Percentiles rank a stretch among this genome's conserved stretches.
phyloP scores from a whole-genome alignment of 1,139 yeast species.

The Scheffersomyces lignicola region DNA sequence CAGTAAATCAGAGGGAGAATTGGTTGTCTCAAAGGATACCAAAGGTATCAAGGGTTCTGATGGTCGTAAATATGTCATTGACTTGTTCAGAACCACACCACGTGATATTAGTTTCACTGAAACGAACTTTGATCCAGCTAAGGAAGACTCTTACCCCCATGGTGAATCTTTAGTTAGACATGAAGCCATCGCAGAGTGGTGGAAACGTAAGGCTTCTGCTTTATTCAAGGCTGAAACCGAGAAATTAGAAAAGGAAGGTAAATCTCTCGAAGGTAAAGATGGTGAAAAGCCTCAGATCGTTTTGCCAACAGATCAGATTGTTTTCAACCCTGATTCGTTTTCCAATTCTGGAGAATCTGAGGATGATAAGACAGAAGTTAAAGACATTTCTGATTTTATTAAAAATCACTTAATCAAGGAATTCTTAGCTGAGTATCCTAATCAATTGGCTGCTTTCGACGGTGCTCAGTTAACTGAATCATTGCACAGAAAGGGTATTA shows the following conservation, averaged over 20 bases:
- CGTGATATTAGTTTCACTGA: slow-evolving; percentile 78
- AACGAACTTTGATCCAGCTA: slow-evolving; percentile 41
- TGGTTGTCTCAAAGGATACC: slow-evolving; percentile 72
- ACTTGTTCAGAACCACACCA: slow-evolving; percentile 81
- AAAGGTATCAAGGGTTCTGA: slow-evolving; percentile 89
- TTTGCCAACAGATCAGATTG: slow-evolving; percentile 56
- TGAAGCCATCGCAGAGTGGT: slow-evolving; percentile 92
- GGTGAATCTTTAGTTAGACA: slow-evolving; percentile 75
- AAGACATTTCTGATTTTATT: slow-evolving; percentile 67
- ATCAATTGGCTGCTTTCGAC: slow-evolving; percentile 69
- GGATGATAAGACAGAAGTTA: slow-evolving; percentile 60
- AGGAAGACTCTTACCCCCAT: slow-evolving; percentile 71
- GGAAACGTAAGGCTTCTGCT: slow-evolving; percentile 66
- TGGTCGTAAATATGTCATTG: slow-evolving; percentile 80
- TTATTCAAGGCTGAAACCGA: slow-evolving; percentile 53
- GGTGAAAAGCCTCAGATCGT: slow-evolving; percentile 51
- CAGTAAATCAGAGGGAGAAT: slow-evolving; percentile 38
- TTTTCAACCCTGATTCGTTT: slow-evolving; percentile 82
- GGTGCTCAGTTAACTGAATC: slow-evolving; percentile 70
- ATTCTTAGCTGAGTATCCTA: slow-evolving; percentile 57
- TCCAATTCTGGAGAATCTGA: slow-evolving; percentile 42
- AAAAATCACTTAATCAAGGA: slow-evolving; percentile 60
- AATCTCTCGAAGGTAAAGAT: slow-evolving; percentile 27
- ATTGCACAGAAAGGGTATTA: slow-evolving; percentile 82
- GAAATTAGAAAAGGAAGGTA: slow-evolving; percentile 46